Conservation (phyloP, 2,329 filamentous ascomycete species). For the Arachnopeziza araneosa region DNA sequence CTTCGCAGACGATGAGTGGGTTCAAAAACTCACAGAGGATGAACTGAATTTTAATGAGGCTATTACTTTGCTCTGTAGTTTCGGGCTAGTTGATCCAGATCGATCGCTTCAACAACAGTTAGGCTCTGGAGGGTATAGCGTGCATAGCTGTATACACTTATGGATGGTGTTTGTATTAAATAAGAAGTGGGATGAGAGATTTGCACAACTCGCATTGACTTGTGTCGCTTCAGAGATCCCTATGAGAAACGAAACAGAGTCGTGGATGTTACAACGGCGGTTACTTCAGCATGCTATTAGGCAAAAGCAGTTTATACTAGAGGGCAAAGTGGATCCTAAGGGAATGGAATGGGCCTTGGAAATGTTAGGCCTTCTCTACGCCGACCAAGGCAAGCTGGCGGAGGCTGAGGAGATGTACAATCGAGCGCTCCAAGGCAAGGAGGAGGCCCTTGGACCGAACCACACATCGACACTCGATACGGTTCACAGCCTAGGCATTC, state of each 20-base stretch:
- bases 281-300: constrained; percentile 16
- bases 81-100: constrained; percentile 11
- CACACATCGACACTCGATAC: background rate
- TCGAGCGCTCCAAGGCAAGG: background rate
- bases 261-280: constrained; percentile 15
- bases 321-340: constrained; percentile 1
- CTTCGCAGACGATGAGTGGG: constrained; percentile 8
- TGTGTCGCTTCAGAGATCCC: constrained; percentile 10
- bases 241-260: constrained; percentile 2
- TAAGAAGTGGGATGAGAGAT: constrained; percentile 8
- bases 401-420: background rate
- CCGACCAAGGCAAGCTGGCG: background rate
- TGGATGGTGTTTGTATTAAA: constrained; percentile 11
- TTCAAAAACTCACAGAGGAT: constrained; percentile 9
- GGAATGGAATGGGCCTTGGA: background rate
- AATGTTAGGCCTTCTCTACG: too few relatives aligned
- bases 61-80: constrained; percentile 10
- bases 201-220: constrained; percentile 8
- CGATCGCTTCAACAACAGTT: constrained; percentile 5
- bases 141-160: constrained; percentile 14
- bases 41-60: constrained; percentile 11
- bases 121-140: constrained; percentile 10
- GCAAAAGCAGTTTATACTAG: constrained; percentile 2
- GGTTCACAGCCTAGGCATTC: constrained; percentile 10
- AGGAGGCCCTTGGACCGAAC: background rate